Conservation (phyloP, 2,329 filamentous ascomycete genomes). For the Ophiostoma australiae region DNA sequence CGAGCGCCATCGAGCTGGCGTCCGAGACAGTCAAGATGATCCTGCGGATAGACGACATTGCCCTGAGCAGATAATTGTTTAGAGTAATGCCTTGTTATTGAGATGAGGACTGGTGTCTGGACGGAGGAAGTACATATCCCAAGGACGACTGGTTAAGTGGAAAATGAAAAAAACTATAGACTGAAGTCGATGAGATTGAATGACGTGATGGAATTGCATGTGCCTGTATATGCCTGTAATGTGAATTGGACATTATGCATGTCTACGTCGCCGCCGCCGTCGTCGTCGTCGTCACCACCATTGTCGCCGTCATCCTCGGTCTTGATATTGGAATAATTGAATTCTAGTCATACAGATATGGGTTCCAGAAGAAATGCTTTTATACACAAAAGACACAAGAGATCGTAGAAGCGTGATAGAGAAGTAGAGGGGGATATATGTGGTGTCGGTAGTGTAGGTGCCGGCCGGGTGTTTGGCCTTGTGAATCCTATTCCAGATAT, state of each 20-base stretch:
- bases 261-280: background rate
- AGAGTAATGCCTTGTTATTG: background rate
- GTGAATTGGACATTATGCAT: too few species aligned
- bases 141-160: background rate
- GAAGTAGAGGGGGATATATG: background rate
- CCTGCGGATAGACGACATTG: constrained; percentile 63
- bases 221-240: too few species aligned
- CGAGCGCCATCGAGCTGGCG: constrained; percentile 92
- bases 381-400: constrained; percentile 10
- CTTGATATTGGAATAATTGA: background rate
- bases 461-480: background rate
- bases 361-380: constrained; percentile 4
- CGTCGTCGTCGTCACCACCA: background rate
- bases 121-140: background rate
- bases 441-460: background rate
- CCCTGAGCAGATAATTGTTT: constrained; percentile 50
- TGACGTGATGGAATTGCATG: background rate
- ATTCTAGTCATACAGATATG: constrained; percentile 14
- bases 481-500: too few species aligned
- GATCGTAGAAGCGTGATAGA: constrained; percentile 12
- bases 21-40: constrained; percentile 98
- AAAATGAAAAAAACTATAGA: constrained; percentile 15
- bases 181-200: background rate
- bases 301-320: background rate
- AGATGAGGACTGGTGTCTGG: background rate